Base-by-base conservation (phyloP, 306 rosid species). In the Dryas octopetala region DNA sequence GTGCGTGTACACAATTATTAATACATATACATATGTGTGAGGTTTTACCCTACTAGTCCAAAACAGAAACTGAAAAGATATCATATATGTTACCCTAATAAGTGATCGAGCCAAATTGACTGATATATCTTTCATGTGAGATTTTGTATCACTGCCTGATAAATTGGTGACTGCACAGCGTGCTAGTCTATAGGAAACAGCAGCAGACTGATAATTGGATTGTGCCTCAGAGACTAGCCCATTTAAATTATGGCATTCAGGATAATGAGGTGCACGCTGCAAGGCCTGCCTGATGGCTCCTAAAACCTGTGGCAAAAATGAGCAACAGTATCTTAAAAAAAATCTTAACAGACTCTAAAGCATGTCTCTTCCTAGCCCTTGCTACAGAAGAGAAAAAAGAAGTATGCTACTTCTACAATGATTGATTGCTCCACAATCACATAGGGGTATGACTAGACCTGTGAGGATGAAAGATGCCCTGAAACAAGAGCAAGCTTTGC, bases 231-330 rank as follows among this genome's bases (percentile, higher is more conserved):
- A 90, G 68, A 85, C 94, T 78, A 94, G 73, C 78, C 97, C 98
- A 78, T 76, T 75, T 72, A 94, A 89, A 89, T 94, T 94, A 79
- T 90, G 94, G 74, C 90, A 83, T 85, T 94, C 98, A 10, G 98
- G 97, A 80, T 74, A 87, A 61, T 90, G 87, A 76, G 98, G 98
- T 68, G 91, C 87, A 71, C 63, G 96, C 84, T 90, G 96, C 71
- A 88, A 83, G 49, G 98, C 96, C 89, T 91, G 98, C 84, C 79
- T 86, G 85, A 91, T 94, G 74, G 97, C 98, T 83, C 93, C 95
- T 61, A 84, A 88, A 74, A 94, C 97, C 97, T 94, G 84, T 32
- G 59, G 74, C 66, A 52, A 51, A 32, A 72, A 82, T 47, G 9
- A 41, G 48, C 62, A 53, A 48, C 78, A 77, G 61, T n/a, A 66